Percentiles rank a stretch among this genome's conserved stretches.
phyloP scores from a whole-genome alignment of 164 flowering plant species.

The Protea cynaroides region DNA sequence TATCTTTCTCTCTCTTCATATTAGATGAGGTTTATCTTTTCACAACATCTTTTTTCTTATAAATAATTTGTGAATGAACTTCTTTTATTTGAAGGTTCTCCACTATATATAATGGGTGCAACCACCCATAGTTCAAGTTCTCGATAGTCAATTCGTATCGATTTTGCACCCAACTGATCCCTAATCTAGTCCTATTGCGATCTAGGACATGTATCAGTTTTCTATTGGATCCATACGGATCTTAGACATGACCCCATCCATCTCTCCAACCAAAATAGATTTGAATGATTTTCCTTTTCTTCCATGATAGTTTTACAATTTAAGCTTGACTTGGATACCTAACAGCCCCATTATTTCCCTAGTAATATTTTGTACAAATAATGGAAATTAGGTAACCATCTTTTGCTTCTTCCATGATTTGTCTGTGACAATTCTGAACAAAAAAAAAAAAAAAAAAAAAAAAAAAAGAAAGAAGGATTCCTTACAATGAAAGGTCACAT shows the following conservation, averaged over 20 bases:
- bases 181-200: too few species aligned
- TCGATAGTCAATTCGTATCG: too few species aligned
- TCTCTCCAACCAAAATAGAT: not conserved
- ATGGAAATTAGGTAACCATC: not conserved
- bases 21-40: too few species aligned
- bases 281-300: not conserved
- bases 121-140: too few species aligned
- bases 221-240: too few species aligned
- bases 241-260: too few species aligned
- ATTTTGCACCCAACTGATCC: too few species aligned
- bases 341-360: not conserved
- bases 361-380: not conserved
- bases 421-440: not conserved
- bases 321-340: not conserved
- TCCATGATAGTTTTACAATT: not conserved
- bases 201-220: too few species aligned
- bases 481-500: not conserved
- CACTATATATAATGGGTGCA: too few species aligned
- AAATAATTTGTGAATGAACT: not conserved
- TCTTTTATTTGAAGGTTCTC: slow-evolving; percentile 1
- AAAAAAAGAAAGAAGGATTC: not conserved
- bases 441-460: not conserved
- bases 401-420: not conserved
- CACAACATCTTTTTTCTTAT: too few species aligned
- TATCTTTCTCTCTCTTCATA: not conserved